A percentile compares a stretch with the other conserved stretches of the same genome.
Conservation (phyloP, 768 basidiomycete species). For the Mycena olivaceomarginata region DNA sequence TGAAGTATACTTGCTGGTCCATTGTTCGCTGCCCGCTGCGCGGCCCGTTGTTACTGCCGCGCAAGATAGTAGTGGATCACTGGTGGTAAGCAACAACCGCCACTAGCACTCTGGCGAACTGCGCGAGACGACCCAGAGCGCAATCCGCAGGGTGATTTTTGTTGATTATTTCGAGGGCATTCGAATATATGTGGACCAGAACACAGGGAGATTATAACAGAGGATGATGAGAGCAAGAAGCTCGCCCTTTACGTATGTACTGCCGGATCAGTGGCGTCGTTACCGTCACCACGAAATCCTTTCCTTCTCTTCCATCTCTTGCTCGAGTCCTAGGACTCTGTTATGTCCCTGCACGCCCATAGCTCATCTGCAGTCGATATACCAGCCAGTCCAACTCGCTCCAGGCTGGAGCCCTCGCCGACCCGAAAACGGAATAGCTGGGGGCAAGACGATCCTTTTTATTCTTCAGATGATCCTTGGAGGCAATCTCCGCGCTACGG, state of each 20-base stretch:
- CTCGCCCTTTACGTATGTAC: not conserved
- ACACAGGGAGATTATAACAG: not conserved
- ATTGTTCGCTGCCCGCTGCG: no score
- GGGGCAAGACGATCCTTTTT: slow-evolving; percentile 66
- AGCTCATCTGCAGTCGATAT: slow-evolving; percentile 38
- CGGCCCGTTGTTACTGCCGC: no score
- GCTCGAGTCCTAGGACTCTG: not conserved
- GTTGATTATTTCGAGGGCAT: not conserved
- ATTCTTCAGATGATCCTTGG: slow-evolving; percentile 60
- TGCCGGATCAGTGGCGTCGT: not conserved
- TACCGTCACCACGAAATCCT: not conserved
- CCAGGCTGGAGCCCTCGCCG: slow-evolving; percentile 33
- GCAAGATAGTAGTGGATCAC: no score
- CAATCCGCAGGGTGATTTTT: not conserved
- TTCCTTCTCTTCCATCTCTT: not conserved
- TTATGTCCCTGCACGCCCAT: slow-evolving; percentile 37
- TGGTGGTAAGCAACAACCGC: no score
- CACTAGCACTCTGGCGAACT: no score
- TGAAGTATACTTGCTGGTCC: no score
- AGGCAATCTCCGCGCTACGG: slow-evolving; percentile 56
- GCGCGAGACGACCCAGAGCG: no score
- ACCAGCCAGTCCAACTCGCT: slow-evolving; percentile 31
- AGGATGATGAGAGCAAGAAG: not conserved
- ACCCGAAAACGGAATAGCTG: slow-evolving; percentile 44
- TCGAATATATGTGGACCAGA: not conserved